A percentile compares a stretch with the other conserved stretches of the same genome.
Conservation (phyloP, 148 eudicot species). For the Silene latifolia region DNA sequence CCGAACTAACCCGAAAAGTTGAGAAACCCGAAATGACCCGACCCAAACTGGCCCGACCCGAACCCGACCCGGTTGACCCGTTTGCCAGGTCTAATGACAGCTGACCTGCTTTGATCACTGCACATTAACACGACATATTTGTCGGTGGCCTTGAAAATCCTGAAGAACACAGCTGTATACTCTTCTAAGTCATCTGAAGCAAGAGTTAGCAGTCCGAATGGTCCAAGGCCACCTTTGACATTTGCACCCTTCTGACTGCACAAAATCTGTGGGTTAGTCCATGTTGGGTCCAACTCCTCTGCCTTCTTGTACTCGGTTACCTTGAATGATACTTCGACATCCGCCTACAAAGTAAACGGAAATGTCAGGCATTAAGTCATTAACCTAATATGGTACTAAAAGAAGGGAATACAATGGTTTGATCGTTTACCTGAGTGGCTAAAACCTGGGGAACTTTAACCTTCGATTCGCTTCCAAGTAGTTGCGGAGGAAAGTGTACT, state of each 20-base stretch:
- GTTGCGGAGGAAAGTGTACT: constrained; percentile 25
- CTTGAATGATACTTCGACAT: constrained; percentile 43
- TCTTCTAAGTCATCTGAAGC: constrained; percentile 33
- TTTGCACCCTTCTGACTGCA: constrained; percentile 31
- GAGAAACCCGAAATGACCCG: no score
- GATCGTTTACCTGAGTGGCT: constrained; percentile 36
- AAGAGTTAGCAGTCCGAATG: constrained; percentile 35
- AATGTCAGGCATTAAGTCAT: background rate
- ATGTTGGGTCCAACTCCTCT: constrained; percentile 30
- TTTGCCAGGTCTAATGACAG: no score
- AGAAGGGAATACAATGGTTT: background rate
- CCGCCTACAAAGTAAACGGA: constrained; percentile 32
- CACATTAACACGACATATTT: constrained; percentile 36
- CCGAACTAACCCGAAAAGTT: no score
- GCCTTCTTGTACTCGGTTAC: constrained; percentile 24
- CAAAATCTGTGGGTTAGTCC: constrained; percentile 38
- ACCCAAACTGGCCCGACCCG: no score
- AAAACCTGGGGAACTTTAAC: constrained; percentile 33
- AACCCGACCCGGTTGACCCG: no score
- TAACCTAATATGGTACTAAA: background rate
- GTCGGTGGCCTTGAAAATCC: constrained; percentile 27
- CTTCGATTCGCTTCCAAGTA: constrained; percentile 25
- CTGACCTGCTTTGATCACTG: constrained; percentile 37
- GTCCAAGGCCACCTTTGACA: constrained; percentile 27
- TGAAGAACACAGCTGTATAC: constrained; percentile 39